Conservation (phyloP, 2,329 filamentous ascomycete genomes). For the Neonectria sp. region DNA sequence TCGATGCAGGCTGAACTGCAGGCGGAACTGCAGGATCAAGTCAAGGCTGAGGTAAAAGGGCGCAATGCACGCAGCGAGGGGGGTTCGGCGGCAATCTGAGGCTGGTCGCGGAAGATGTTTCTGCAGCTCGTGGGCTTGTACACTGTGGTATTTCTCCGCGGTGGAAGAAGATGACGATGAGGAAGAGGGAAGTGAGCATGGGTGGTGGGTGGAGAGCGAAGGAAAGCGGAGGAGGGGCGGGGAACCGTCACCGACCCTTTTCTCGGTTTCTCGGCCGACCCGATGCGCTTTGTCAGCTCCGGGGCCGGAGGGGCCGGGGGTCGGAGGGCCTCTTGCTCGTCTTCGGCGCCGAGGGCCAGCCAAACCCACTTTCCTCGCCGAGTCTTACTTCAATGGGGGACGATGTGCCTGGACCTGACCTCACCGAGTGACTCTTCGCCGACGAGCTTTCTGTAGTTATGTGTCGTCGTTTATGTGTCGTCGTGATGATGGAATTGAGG, state of each 20-base stretch:
- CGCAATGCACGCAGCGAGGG: neutral
- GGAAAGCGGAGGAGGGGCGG: neutral
- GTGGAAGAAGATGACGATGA: neutral
- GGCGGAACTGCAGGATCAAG: neutral
- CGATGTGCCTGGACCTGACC: neutral
- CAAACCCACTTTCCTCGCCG: neutral
- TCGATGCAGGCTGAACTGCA: neutral
- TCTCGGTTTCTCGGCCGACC: constrained; percentile 4
- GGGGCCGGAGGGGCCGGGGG: neutral
- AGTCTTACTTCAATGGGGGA: neutral
- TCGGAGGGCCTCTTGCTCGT: neutral
- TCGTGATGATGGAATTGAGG: neutral
- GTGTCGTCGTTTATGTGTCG: neutral
- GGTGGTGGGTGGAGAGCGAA: neutral
- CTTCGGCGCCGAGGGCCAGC: neutral
- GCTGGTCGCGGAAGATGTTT: neutral
- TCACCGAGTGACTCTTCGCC: neutral
- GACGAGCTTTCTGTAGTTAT: neutral
- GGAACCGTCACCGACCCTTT: neutral
- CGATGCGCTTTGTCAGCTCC: constrained; percentile 3
- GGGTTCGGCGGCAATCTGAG: constrained; percentile 2
- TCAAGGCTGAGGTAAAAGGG: neutral
- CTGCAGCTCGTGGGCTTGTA: neutral
- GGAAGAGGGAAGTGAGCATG: neutral
- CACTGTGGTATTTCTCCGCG: constrained; percentile 10